Evolutionary conservation across 306 rosid genomes (phyloP).

Genomic region (Dicorynia guianensis): DNA sequence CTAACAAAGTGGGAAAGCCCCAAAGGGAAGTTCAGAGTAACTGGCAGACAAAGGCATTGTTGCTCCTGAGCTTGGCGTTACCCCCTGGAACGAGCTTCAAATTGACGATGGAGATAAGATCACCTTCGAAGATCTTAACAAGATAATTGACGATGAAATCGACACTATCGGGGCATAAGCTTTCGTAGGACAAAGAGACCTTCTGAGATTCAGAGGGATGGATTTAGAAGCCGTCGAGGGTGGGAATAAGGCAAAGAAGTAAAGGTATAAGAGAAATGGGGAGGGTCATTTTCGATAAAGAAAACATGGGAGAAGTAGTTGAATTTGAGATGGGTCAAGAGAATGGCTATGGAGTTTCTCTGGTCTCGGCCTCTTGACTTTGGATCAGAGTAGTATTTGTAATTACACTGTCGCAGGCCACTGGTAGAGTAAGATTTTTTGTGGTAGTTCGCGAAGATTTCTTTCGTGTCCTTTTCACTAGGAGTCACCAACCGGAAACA

Average conservation of each 20-base stretch:
- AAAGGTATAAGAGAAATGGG: constrained; percentile 32
- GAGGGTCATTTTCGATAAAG: constrained; percentile 20
- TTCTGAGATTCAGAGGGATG: constrained; percentile 55
- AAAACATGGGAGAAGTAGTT: constrained; percentile 47
- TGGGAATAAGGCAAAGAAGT: constrained; percentile 40
- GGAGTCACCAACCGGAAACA: too few relatives aligned
- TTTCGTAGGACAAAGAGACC: constrained; percentile 82
- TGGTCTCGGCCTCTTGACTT: too few relatives aligned
- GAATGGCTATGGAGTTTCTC: background rate
- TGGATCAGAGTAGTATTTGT: background rate
- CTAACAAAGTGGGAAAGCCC: too few relatives aligned
- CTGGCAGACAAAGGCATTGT: constrained; percentile 75
- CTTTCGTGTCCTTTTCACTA: too few relatives aligned
- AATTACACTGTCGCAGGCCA: too few relatives aligned
- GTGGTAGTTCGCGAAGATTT: too few relatives aligned
- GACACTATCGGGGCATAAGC: constrained; percentile 78
- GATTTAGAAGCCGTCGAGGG: constrained; percentile 41
- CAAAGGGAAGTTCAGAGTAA: constrained; percentile 42
- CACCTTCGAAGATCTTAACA: constrained; percentile 62
- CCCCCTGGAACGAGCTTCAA: constrained; percentile 92
- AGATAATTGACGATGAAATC: constrained; percentile 71
- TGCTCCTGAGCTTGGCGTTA: constrained; percentile 67
- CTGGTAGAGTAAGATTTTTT: too few relatives aligned
- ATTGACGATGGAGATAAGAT: constrained; percentile 68
- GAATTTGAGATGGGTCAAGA: constrained; percentile 8